phyloP scores from a whole-genome alignment of 352 stramenopile genomes.

The Phytophthora boehmeriae region DNA sequence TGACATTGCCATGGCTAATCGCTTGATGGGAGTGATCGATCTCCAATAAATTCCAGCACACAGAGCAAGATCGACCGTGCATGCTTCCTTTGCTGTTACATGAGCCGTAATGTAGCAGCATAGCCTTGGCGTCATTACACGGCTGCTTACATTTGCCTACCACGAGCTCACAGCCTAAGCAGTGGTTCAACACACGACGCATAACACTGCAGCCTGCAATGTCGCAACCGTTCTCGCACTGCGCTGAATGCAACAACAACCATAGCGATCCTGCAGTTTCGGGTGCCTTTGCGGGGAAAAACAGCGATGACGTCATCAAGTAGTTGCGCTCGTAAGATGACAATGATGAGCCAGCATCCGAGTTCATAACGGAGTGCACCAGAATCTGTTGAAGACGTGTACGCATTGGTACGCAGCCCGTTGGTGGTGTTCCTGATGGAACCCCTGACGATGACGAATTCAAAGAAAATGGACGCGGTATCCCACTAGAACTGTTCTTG shows the following conservation, averaged over 20 bases:
- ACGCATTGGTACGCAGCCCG: conserved; percentile 40
- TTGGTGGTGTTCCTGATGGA: conserved; percentile 29
- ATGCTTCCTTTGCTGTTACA: conserved; percentile 54
- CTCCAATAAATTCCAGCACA: conserved; percentile 70
- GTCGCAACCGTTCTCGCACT: conserved; percentile 53
- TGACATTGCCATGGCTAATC: conserved; percentile 33
- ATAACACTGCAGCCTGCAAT: conserved; percentile 74
- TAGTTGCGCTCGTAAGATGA: conserved; percentile 56
- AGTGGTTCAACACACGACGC: conserved; percentile 72
- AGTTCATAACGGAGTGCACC: conserved; percentile 49
- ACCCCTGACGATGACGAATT: conserved; percentile 29
- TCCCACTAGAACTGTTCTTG: conserved; percentile 25
- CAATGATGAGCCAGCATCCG: conserved; percentile 47
- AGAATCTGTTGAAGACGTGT: conserved; percentile 50
- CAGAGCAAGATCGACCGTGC: conserved; percentile 46
- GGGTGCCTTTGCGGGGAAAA: conserved; percentile 49
- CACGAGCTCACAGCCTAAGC: conserved; percentile 56
- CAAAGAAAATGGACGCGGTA: conserved; percentile 35
- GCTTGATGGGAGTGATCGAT: conserved; percentile 75
- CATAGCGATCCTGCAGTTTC: conserved; percentile 76
- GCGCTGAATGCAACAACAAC: conserved; percentile 61
- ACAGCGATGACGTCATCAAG: conserved; percentile 61
- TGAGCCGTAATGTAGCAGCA: conserved; percentile 72
- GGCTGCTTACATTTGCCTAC: conserved; percentile 70
- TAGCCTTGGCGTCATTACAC: conserved; percentile 81